Percentiles rank a stretch among this genome's conserved stretches.
These are phyloP conservation scores for Corylus heterophylla DNA, from an alignment of 306 rosid species.

Conservation along the genomic window DNA sequence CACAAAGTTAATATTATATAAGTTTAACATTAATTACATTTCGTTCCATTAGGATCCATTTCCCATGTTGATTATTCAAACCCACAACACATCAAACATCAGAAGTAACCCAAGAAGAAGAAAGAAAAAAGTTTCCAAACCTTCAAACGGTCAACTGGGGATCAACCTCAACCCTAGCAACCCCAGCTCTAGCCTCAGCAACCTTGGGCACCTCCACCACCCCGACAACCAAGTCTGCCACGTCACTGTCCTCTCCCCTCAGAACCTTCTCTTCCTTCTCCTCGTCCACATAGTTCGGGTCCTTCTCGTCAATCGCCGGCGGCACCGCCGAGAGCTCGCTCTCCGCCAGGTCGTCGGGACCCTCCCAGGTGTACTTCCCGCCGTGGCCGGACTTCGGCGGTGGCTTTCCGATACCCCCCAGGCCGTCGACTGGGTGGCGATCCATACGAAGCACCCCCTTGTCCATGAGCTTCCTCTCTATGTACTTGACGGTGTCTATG, in stretches of 20 bases:
- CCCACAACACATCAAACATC: background rate
- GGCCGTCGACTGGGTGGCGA: conserved; percentile 65
- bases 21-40: background rate
- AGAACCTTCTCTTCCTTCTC: conserved; percentile 40
- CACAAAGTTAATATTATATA: background rate
- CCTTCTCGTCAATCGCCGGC: conserved; percentile 67
- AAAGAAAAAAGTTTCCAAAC: background rate
- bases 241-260: conserved; percentile 28
- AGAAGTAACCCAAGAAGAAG: background rate
- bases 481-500: conserved; percentile 55
- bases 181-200: conserved; percentile 40
- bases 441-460: conserved; percentile 68
- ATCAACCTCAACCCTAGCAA: conserved; percentile 69
- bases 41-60: background rate
- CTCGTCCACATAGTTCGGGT: conserved; percentile 78
- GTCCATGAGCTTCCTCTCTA: conserved; percentile 67
- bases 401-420: conserved; percentile 42
- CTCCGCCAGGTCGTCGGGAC: conserved; percentile 49
- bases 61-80: background rate
- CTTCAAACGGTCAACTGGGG: conserved; percentile 39
- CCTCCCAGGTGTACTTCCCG: conserved; percentile 91
- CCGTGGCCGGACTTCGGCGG: conserved; percentile 78
- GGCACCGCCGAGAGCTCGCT: conserved; percentile 48
- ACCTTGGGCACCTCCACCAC: conserved; percentile 61
- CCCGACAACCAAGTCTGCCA: conserved; percentile 49